Evolutionary conservation across 495 filamentous ascomycete genomes (phyloP), one percentile per base, ranked within the genome.

Genomic region (Xylaria castorea): DNA sequence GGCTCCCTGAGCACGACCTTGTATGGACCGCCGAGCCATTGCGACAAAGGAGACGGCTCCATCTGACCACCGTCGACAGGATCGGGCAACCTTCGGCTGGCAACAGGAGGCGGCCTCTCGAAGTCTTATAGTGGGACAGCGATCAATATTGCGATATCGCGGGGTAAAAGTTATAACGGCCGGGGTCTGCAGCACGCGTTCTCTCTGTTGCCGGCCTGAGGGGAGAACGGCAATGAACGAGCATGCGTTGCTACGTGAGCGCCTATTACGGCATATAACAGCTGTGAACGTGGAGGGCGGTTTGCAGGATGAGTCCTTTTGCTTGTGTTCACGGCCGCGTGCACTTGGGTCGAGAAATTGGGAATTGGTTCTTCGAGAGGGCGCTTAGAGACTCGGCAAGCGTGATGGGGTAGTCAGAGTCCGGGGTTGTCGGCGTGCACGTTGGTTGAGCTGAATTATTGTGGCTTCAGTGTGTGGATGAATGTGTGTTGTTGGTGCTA

Each of bases 1-100:
- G 93, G 93, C 62, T 89, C 80, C 66, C 73, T 75, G 9, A 80
- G 72, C 30, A 71, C 61, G 32, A 80, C 63, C 38, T 73, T 58
- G 51, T 75, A 80, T 30, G 64, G 53, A 58, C 66, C 44, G 18
- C 78, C 78, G 20, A 80, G 57, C 78, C 78, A 80, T 50, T 78
- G 70, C 9, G 71, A 74, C 27, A 80, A 32, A 12, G 71, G 40
- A 57, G 66, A 32, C 51, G 70, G 55, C 20, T 74, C 77, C 75
- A 77, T 79, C 48, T 66, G 62, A 20, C 40, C 42, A 1, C 66
- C 4, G 48, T 16, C 8, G n/a, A 27, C 9, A 18, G 46, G 48
- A 27, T 11, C 65, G 34, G 40, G 44, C 16, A 1, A 36, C 27
- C 25, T 40, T 51, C 22, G 63, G 25, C 42, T 8, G 30, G 46